Evolutionary conservation across 23 red algal genomes (phyloP).

Genomic region (Gracilaria caudata): DNA sequence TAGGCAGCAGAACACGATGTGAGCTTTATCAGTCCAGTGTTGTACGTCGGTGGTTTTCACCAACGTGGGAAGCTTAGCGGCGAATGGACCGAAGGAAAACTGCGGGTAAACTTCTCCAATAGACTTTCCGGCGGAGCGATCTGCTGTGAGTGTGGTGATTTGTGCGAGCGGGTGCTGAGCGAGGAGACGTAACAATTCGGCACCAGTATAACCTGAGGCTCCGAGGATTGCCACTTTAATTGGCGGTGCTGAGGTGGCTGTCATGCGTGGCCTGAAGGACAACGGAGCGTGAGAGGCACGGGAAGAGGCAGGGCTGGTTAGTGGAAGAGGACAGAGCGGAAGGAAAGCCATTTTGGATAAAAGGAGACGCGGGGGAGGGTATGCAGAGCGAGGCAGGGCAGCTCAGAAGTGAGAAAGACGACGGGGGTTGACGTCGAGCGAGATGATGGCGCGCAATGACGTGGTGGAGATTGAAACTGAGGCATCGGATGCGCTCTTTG

Average conservation of each 20-base stretch:
- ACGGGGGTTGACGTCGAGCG: not conserved
- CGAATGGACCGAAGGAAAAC: conserved; percentile 67
- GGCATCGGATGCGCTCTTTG: not conserved
- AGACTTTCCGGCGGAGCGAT: conserved; percentile 66
- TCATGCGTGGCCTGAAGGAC: not conserved
- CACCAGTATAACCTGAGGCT: conserved; percentile 94
- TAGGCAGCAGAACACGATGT: conserved; percentile 95
- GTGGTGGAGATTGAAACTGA: not conserved
- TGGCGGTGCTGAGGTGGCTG: conserved; percentile 6
- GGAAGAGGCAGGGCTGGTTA: not conserved
- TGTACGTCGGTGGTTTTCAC: conserved; percentile 43
- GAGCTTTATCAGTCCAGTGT: conserved; percentile 17
- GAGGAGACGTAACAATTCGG: conserved; percentile 87
- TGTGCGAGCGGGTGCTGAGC: conserved; percentile 63
- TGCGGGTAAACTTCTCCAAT: conserved; percentile 91
- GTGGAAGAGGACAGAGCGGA: not conserved
- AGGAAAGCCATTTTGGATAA: conserved; percentile 12
- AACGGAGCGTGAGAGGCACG: not conserved
- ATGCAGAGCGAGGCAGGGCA: not conserved
- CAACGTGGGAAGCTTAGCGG: conserved; percentile 54
- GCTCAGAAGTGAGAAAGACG: not conserved
- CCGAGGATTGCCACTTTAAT: conserved; percentile 90
- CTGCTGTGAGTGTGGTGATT: conserved; percentile 74
- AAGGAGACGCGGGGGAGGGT: not conserved
- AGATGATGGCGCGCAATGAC: not conserved